These are phyloP conservation scores for Oleoguttula mirabilis DNA, from an alignment of 495 filamentous ascomycete species.

Conservation along the genomic window DNA sequence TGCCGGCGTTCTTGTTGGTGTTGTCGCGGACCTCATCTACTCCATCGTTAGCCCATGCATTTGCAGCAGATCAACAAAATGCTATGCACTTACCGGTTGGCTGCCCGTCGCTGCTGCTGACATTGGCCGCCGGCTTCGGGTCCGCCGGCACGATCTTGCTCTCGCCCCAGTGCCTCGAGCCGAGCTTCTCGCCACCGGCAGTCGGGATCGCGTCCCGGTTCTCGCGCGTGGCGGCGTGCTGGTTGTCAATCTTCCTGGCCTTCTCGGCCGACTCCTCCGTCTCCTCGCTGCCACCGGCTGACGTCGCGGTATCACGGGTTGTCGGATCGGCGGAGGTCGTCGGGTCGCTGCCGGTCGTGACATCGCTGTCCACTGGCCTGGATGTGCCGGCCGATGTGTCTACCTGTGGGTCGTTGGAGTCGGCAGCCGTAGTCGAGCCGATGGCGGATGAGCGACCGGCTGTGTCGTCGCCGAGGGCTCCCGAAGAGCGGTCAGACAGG, in stretches of 20 bases:
- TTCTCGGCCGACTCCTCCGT: not conserved
- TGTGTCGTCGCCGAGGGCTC: no score
- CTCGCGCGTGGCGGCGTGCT: not conserved
- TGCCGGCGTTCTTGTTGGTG: not conserved
- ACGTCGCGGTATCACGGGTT: not conserved
- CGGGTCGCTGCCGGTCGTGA: slow-evolving; percentile 1
- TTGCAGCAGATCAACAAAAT: not conserved
- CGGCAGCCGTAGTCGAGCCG: no score
- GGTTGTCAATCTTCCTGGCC: not conserved
- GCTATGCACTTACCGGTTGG: slow-evolving; percentile 3
- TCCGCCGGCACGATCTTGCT: slow-evolving; percentile 16
- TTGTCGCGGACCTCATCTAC: slow-evolving; percentile 7
- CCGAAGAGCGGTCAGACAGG: no score
- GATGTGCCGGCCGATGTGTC: no score
- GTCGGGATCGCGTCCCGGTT: slow-evolving; percentile 17
- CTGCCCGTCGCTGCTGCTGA: slow-evolving; percentile 6
- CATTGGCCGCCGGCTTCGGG: slow-evolving; percentile 4
- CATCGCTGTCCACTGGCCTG: slow-evolving; percentile 3
- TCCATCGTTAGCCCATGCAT: not conserved
- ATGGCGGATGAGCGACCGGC: no score
- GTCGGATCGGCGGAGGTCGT: slow-evolving; percentile 3
- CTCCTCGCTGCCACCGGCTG: not conserved
- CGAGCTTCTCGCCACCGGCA: slow-evolving; percentile 15
- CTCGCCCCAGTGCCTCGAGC: slow-evolving; percentile 20
- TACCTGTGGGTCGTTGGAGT: no score